A percentile compares a stretch with the other conserved stretches of the same genome.
phyloP scores from a whole-genome alignment of 345 rosid species.

The Trapa bicornis region DNA sequence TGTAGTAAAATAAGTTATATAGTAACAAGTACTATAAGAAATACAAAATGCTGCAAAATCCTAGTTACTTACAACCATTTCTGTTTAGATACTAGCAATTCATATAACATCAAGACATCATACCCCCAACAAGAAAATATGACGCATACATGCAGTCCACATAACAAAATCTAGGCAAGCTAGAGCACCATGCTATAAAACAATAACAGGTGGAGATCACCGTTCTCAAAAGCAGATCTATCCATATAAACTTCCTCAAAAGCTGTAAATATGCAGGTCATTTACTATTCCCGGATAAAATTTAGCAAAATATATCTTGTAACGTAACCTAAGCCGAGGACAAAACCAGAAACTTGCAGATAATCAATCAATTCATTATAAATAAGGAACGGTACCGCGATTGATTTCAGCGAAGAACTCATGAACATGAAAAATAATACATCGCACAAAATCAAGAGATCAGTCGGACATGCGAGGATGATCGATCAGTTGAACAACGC shows the following conservation, averaged over 20 bases:
- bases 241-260: background rate
- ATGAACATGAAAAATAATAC: background rate
- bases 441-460: background rate
- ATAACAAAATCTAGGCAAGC: background rate
- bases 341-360: background rate
- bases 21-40: background rate
- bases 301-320: background rate
- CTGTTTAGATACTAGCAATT: background rate
- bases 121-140: background rate
- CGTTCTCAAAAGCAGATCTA: background rate
- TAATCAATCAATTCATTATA: background rate
- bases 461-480: background rate
- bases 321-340: background rate
- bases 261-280: background rate
- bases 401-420: background rate
- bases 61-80: background rate
- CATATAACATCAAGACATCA: background rate
- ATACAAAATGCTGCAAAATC: background rate
- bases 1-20: background rate
- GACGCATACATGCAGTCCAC: background rate
- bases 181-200: background rate
- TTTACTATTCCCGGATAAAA: background rate
- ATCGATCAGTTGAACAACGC: background rate
- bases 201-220: background rate
- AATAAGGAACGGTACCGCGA: background rate